phyloP scores from a whole-genome alignment of 2,329 filamentous ascomycete genomes.

The Paecilomyces fulvus region DNA sequence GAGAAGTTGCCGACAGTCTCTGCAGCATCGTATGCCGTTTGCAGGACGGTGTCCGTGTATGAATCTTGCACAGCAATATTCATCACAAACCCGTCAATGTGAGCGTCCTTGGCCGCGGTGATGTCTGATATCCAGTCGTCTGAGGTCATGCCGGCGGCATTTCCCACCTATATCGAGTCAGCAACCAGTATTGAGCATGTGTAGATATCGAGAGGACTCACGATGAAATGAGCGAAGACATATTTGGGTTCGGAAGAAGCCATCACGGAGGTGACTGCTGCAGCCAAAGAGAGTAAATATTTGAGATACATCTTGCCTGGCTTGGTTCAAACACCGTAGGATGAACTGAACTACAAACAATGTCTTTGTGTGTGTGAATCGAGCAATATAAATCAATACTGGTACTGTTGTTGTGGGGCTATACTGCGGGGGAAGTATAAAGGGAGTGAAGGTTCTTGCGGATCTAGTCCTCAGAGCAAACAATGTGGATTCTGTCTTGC shows the following conservation, averaged over 20 bases:
- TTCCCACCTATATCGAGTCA: slow-evolving; percentile 14
- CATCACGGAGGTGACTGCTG: slow-evolving; percentile 3
- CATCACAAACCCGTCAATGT: slow-evolving; percentile 25
- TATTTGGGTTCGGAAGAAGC: slow-evolving; percentile 13
- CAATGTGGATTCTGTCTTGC: background rate
- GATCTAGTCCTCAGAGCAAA: background rate
- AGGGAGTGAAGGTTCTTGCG: background rate
- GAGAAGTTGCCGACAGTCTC: slow-evolving; percentile 20
- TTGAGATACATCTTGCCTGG: slow-evolving; percentile 6
- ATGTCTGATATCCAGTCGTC: slow-evolving; percentile 20
- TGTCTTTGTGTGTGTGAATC: background rate
- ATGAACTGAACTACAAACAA: background rate
- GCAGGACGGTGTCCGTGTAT: slow-evolving; percentile 19
- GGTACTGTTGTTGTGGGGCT: background rate
- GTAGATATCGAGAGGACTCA: slow-evolving; percentile 8
- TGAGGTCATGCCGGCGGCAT: slow-evolving; percentile 15
- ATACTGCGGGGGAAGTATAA: background rate
- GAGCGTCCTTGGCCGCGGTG: slow-evolving; percentile 17
- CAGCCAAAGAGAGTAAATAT: slow-evolving; percentile 9
- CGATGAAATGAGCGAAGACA: slow-evolving; percentile 30
- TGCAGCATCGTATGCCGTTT: slow-evolving; percentile 21
- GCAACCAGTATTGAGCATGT: background rate
- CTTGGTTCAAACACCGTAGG: background rate
- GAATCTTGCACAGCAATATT: slow-evolving; percentile 24
- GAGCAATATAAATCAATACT: background rate